These are phyloP conservation scores for Lathyrus oleraceus DNA, from an alignment of 306 rosid species.

Conservation along the genomic window DNA sequence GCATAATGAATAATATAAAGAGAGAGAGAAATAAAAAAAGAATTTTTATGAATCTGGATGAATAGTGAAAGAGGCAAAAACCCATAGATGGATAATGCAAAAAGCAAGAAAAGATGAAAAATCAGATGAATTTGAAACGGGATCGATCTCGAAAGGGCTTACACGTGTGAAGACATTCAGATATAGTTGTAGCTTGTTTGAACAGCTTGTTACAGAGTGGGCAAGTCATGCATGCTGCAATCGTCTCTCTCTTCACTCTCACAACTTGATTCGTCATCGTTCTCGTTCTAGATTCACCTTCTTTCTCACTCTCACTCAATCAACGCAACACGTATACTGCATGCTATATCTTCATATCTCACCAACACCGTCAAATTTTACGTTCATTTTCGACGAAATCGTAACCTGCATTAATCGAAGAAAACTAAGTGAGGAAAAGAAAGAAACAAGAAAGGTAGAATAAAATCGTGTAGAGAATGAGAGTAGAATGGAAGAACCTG, in stretches of 20 bases:
- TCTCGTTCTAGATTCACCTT: neutral
- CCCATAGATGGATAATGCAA: conserved; percentile 33
- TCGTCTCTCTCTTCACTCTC: conserved; percentile 62
- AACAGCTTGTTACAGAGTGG: conserved; percentile 75
- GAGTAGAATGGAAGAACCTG: conserved; percentile 9
- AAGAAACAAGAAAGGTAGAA: neutral
- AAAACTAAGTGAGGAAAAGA: conserved; percentile 26
- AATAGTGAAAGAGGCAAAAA: conserved; percentile 35
- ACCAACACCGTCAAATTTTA: conserved; percentile 42
- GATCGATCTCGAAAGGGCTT: conserved; percentile 36
- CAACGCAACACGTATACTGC: conserved; percentile 44
- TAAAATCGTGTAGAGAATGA: neutral
- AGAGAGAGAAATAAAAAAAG: neutral
- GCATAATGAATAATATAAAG: neutral
- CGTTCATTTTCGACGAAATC: conserved; percentile 52
- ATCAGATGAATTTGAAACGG: conserved; percentile 21
- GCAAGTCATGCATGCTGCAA: conserved; percentile 93
- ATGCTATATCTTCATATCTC: conserved; percentile 44
- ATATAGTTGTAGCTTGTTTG: conserved; percentile 87
- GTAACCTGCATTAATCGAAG: conserved; percentile 46
- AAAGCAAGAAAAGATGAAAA: conserved; percentile 29
- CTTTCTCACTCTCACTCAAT: no score
- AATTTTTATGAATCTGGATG: conserved; percentile 8
- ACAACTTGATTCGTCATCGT: conserved; percentile 79
- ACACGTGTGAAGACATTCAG: conserved; percentile 99